phyloP scores from a whole-genome alignment of 2,329 filamentous ascomycete genomes.

The Pestalotiopsis fici region DNA sequence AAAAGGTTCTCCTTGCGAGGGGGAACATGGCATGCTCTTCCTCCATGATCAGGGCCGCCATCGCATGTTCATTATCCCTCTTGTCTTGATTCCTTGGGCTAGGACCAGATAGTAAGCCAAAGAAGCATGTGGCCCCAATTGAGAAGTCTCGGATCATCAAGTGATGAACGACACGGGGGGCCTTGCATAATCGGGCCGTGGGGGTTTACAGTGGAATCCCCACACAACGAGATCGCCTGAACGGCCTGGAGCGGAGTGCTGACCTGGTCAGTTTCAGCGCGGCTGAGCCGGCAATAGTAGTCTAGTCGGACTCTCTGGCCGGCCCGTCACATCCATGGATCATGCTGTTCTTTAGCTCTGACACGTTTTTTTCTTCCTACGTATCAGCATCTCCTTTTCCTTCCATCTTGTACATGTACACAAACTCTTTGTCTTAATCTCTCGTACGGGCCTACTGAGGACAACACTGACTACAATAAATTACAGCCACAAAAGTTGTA shows the following conservation, averaged over 20 bases:
- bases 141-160: background rate
- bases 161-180: background rate
- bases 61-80: too few species aligned
- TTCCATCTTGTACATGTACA: background rate
- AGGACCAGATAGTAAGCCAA: background rate
- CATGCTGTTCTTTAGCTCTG: background rate
- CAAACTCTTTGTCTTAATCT: background rate
- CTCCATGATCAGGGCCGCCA: too few species aligned
- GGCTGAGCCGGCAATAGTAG: background rate
- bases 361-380: background rate
- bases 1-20: too few species aligned
- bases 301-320: background rate
- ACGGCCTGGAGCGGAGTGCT: constrained; percentile 1
- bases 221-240: constrained; percentile 4
- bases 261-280: background rate
- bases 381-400: background rate
- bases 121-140: background rate
- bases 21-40: too few species aligned
- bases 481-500: background rate
- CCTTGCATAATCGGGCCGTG: constrained; percentile 1
- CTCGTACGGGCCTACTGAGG: background rate
- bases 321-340: background rate
- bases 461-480: background rate
- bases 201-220: constrained; percentile 2
- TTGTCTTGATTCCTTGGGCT: background rate